Evolutionary conservation across 2,329 filamentous ascomycete species (phyloP), one percentile per base, ranked within the genome.

Genomic region (Botrytis porri): DNA sequence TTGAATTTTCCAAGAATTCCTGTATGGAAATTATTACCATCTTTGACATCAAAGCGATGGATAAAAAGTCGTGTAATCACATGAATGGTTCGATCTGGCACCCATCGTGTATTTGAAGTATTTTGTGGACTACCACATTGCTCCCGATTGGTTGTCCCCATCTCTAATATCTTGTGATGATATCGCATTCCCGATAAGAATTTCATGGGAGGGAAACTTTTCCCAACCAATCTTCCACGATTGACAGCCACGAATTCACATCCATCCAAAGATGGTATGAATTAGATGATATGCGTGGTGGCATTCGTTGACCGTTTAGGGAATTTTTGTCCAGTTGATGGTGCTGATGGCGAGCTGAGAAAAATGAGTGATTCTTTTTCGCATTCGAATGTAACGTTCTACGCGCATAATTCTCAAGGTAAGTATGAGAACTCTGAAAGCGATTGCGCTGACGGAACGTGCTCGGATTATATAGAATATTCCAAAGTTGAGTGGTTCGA

Each of bases 61-160:
- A 67, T 66, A 37, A 29, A n/a, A 39, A 54, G 16, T 54, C 64
- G 64, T 67, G 64, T 67, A 67, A 67, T 67, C 64, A 67, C 45
- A 67, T 67, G 64, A 67, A 54, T 67, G 64, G 32, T 29, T 67
- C 64, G 29, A 54, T 67, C 45, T 54, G 35, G 25, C 45, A 67
- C 54, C 6, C 45, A 54, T 54, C 64, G 25, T 29, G 45, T 54
- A 54, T 41, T 48, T 41, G 63, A 66, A 67, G 45, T 18, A 67
- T 67, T 22, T 41, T 54, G 64, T 39, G 64, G 64, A 67, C 64
- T 67, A 29, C 35, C 64, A 67, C 32, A 54, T n/a, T 51, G 6
- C 22, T 37, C 45, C 64, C 64, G 64, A 66, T 66, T 66, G 64
- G 64, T 20, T 54, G 18, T 29, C 25, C 25, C 43, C 29, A 54